Base-by-base conservation (phyloP, 2,329 filamentous ascomycete genomes). In the Pseudocercospora eumusae region DNA sequence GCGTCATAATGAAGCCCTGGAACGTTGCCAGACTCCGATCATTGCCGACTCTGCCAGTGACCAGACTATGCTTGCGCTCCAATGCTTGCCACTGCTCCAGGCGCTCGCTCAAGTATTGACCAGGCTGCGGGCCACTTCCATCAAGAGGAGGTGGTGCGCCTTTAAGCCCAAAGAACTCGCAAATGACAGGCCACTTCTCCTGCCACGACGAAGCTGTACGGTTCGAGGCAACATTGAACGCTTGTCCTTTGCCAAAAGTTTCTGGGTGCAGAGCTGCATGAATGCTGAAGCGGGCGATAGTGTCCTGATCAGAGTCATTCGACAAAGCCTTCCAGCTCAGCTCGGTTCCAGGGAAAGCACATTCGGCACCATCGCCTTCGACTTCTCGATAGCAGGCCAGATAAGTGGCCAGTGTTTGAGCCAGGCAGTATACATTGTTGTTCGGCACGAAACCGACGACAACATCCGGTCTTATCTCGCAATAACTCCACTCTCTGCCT, bases 1-100 rank as follows among this genome's bases (percentile, higher is more conserved):
- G 69, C 9, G 75, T 75, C 62, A 81, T 71, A 56, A 81, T 70
- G 53, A 78, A 77, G 61, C 78, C 74, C 66, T 80, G 78, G 50
- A 79, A 80, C 0, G 75, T 75, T 15, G 73, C 71, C 25, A 76
- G 69, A 10, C 72, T 75, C 59, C 69, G 70, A 5, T 74, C 71
- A 47, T 72, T 75, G 59, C 79, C 74, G 25, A 76, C 76, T 56
- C 75, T 72, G 1, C 78, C 77, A 7, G 69, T 71, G 57, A 76
- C 72, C 45, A 82, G 68, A 2, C 63, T 72, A 66, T 80, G 74
- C 40, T 72, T 75, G 57, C 54, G 64, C 67, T 71, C 75, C 62
- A 78, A 59, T 47, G 64, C 60, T 61, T 72, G 66, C 76, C 75
- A 77, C 31, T 61, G 58, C 8, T 59, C 65, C 7, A 71, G 27